Base-by-base conservation (phyloP, 768 basidiomycete genomes). In the Rhizopogon vulgaris region DNA sequence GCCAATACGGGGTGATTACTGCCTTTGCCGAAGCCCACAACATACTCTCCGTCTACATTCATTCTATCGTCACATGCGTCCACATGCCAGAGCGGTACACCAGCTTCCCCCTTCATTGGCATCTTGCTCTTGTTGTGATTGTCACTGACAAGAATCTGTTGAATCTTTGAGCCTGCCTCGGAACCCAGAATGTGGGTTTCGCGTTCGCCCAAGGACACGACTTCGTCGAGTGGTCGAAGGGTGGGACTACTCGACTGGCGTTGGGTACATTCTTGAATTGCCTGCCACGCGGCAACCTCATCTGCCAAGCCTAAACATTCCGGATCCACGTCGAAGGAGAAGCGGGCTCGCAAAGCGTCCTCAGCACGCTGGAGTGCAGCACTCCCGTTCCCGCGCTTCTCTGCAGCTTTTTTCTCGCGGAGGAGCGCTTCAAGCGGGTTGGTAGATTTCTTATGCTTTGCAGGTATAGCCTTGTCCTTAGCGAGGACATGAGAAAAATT, bases 351-450 rank as follows among this genome's bases (percentile, higher is more conserved):
- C 3, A 73, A 52, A 11, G 70, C 69, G 38, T 60, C 64, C 56
- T 82, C 79, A 12, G 80, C 82, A 12, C 62, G 73, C 54, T 63
- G 69, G 49, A 79, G 60, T 7, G 74, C 78, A 7, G 72, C 66
- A 12, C 42, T 64, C 39, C 73, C 74, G 25, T 71, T 69, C 12
- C 69, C 67, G 18, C 57, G 69, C 38, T 57, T 63, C 5, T 69
- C 57, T 40, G 60, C 58, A 24, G 59, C 39, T 15, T 57, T 54
- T 60, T 81, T 84, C 63, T 84, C 82, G 55, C 73, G 78, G 37
- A 84, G 61, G 28, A 85, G 73, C 1, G 69, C 73, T 45, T 73
- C 74, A 18, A 87, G 70, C 9, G 85, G 84, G 55, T 82, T 78
- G 30, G n/a, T n/a, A 10, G 53, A 39, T 37, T 55, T 63, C 57